Evolutionary conservation across 495 filamentous ascomycete species (phyloP), one percentile per base, ranked within the genome.

Genomic region (Aspergillus ostianus): DNA sequence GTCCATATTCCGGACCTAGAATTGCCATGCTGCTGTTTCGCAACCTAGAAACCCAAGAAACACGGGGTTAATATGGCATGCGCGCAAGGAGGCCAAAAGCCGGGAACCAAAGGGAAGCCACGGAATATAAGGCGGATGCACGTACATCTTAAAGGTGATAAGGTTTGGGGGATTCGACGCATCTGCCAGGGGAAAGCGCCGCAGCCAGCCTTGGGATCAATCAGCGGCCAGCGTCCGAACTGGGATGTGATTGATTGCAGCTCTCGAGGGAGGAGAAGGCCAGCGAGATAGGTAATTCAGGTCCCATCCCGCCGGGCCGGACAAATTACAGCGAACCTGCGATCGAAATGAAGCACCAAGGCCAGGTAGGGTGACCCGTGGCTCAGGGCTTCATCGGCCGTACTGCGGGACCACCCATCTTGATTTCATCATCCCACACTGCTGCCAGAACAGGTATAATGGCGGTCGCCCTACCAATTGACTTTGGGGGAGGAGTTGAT

Each of bases 11-110:
- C 49, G 71, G 62, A 47, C 67, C 69, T 19, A 77, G 56, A 53
- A 70, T 71, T 32, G 75, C 66, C 75, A 78, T 78, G 26, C 45
- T 65, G 45, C 58, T 51, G 58, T 66, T 46, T 55, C 69, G 55
- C 65, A 64, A 60, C 61, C 65, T 65, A 59, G 17, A 54, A 49
- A 47, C 27, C 49, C 53, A 51, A 19, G 30, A 45, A 27, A 7
- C 46, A 55, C 4, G 26, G 47, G 58, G 64, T 62, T 61, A 13
- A 59, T 56, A 45, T 54, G 52, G 9, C 52, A 54, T 54, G 17
- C 52, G 23, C 26, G 19, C 19, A 23, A 32, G 52, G 15, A 23
- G 32, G 27, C 30, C 8, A 19, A 47, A 56, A 23, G 46, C 47
- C 63, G 46, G 44, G 58, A 57, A 57, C 48, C 48, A 41, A 23